Evolutionary conservation across 1,284 basidiomycete species (phyloP), one percentile per base, ranked within the genome.

Genomic region (Mycosarcoma mackinlayi): DNA sequence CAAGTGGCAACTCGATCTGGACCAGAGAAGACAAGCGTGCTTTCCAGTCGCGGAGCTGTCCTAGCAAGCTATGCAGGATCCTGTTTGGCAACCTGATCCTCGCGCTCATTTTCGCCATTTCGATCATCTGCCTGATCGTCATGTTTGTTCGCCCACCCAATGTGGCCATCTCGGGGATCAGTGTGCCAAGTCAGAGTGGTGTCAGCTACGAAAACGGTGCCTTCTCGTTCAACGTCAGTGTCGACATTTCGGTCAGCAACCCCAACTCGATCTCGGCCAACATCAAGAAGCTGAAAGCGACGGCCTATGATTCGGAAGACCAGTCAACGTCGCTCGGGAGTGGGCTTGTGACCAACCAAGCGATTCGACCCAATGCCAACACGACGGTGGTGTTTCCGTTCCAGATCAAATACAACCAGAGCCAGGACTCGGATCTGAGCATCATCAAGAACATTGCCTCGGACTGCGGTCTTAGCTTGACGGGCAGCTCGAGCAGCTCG

Each of bases 381-480:
- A 92, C 89, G 3, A 90, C 89, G 53, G 88, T 94, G 84, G 88
- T 88, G 0, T 92, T 96, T 85, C 92, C 93, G 1, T 90, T 94
- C 83, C 81, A 86, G 3, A 85, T 96, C 53, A 85, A 87, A 46
- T 95, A 94, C 84, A 87, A 88, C 33, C 84, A 86, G 23, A 79
- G 86, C 0, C 78, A 86, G 48, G 89, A 93, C 72, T 88, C 90
- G 5, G 85, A 86, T 58, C 80, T 85, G 38, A 71, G 74, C 19
- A 88, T 94, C 33, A 85, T 95, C 21, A 69, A 84, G 8, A 91
- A 93, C 80, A 79, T 92, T 25, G 86, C 86, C 25, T 80, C 76
- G 13, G 91, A 89, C 80, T 95, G 93, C 81, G 90, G 90, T 41
- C 80, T 75, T 37, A 50, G 33, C 23, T 21, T 65, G 30, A 41